Evolutionary conservation across 2,329 filamentous ascomycete species (phyloP).

Genomic region (Aspergillus fumigatus): DNA sequence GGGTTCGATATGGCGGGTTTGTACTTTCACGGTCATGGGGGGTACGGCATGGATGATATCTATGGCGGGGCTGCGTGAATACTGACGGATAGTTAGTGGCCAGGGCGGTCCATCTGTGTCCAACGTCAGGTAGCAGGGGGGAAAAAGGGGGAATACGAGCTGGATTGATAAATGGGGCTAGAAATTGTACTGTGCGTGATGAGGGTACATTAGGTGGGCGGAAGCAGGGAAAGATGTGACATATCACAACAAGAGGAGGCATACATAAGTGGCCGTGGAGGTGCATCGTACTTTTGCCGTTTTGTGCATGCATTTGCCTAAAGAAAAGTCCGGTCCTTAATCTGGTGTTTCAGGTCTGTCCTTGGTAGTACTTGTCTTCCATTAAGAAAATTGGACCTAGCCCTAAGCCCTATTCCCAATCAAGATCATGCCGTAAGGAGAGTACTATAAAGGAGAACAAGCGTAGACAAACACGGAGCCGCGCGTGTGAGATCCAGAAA

Average conservation of each 20-base stretch:
- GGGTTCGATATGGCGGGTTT: not conserved
- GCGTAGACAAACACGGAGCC: not conserved
- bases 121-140: not conserved
- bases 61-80: conserved; percentile 8
- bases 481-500: no score
- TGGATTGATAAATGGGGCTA: not conserved
- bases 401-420: conserved; percentile 8
- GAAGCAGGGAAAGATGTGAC: not conserved
- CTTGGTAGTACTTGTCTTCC: not conserved
- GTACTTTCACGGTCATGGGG: conserved; percentile 3
- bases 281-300: not conserved
- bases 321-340: not conserved
- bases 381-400: conserved; percentile 3
- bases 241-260: not conserved
- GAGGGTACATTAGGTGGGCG: not conserved
- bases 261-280: not conserved
- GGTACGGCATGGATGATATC: conserved; percentile 10
- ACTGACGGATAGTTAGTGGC: not conserved
- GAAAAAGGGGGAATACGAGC: not conserved
- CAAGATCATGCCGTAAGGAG: not conserved
- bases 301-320: not conserved
- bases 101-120: not conserved
- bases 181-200: not conserved
- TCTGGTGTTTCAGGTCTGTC: not conserved
- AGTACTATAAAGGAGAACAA: not conserved